Base-by-base conservation (phyloP, 139 green algal species). In the Chlorella sp. region DNA sequence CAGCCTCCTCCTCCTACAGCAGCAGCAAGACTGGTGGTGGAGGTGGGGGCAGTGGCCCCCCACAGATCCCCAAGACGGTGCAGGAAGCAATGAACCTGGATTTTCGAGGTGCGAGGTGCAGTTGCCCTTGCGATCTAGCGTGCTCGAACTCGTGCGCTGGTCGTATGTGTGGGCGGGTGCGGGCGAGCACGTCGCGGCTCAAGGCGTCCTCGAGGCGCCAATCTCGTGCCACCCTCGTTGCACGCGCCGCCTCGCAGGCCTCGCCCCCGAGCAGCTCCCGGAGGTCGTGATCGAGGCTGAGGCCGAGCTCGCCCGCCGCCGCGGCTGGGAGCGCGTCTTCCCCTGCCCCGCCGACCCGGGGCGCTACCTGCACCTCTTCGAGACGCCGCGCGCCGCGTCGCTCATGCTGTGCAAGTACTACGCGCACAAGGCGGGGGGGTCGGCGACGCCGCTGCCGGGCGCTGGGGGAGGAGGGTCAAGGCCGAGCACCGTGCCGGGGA, bases 401-500 rank as follows among this genome's bases (percentile, higher is more conserved):
- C 61, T 82, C 61, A 60, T 80, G 62, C 50, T 85, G 23, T 85
- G 80, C 75, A 85, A 81, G 51, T 85, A 85, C 72, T 85, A 85
- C 33, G 51, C 62, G 23, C 71, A 82, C 49, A 75, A 55, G 32
- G 49, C 1, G 62, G 71, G 62, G 4, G 24, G 49, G 17, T 10
- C 10, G 10, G 10, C 17, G 42, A 55, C 42, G 17, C 42, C 10
- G n/a, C n/a, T n/a, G n/a, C n/a, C n/a, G n/a, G n/a, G n/a, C n/a
- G n/a, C n/a, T n/a, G n/a, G n/a, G 42, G 42, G 42, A 55, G 42
- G 42, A 55, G 10, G 10, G 10, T 24, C 42, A 55, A 55, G 42
- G 17, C 42, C 42, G 10, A 55, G 10, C 42, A 55, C 42, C 42
- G 10, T 55, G 42, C 42, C 42, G 10, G 10, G 10, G 42, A 55